Evolutionary conservation across 371 early-diverging fungal species (phyloP).

Genomic region (Sanchytrium tribonematis): DNA sequence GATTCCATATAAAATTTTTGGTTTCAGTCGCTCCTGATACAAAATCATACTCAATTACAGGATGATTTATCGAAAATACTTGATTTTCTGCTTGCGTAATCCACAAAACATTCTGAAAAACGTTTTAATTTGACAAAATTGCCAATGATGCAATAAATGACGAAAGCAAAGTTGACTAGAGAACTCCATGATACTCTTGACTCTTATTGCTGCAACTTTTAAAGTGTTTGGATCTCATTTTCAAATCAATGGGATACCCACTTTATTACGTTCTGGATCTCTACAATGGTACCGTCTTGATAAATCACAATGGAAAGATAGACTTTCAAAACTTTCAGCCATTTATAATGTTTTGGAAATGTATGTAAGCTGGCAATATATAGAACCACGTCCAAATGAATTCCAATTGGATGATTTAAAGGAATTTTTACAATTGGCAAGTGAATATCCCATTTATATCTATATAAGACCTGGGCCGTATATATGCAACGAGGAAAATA

Average conservation of each 20-base stretch:
- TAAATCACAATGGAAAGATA: not conserved
- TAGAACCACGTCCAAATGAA: slow-evolving; percentile 3
- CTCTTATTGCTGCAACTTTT: not conserved
- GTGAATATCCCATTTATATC: slow-evolving; percentile 16
- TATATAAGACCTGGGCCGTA: slow-evolving; percentile 43
- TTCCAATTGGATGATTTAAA: slow-evolving; percentile 12
- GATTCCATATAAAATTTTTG: too few relatives aligned
- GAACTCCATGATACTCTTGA: not conserved
- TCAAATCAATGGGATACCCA: not conserved
- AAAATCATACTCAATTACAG: too few relatives aligned
- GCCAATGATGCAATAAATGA: too few relatives aligned
- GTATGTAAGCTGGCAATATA: slow-evolving; percentile 10
- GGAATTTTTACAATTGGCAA: slow-evolving; percentile 14
- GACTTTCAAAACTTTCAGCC: not conserved
- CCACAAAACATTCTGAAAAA: too few relatives aligned
- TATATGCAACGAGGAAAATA: slow-evolving; percentile 62
- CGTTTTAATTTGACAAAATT: too few relatives aligned
- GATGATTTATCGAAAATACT: too few relatives aligned
- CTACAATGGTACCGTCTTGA: not conserved
- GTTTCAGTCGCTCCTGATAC: too few relatives aligned
- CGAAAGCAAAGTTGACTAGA: too few relatives aligned
- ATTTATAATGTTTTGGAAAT: not conserved
- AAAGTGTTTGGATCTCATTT: not conserved
- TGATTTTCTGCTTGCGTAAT: too few relatives aligned
- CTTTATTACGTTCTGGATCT: not conserved